These are phyloP conservation scores for Nidularia sp. DNA, from an alignment of 768 basidiomycete genomes.

Conservation along the genomic window DNA sequence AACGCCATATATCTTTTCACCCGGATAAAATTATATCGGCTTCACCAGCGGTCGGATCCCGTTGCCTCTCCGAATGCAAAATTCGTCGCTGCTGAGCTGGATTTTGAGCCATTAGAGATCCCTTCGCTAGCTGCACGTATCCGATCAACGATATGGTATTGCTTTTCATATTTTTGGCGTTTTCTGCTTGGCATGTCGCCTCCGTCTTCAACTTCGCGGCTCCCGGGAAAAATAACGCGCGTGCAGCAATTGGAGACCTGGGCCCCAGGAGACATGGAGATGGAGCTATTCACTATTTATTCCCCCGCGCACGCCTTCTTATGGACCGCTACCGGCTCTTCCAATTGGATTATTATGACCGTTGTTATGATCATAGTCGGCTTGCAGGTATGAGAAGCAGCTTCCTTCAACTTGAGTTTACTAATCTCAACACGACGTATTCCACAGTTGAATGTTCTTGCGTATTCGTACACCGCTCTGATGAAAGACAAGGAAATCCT, in stretches of 20 bases:
- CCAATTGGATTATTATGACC: constrained; percentile 75
- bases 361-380: constrained; percentile 66
- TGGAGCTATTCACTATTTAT: constrained; percentile 67
- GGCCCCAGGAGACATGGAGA: constrained; percentile 71
- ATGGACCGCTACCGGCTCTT: constrained; percentile 66
- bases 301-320: constrained; percentile 73
- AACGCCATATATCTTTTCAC: constrained; percentile 70
- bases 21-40: constrained; percentile 63
- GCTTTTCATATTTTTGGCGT: constrained; percentile 54
- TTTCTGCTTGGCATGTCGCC: constrained; percentile 64
- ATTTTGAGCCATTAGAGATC: constrained; percentile 37
- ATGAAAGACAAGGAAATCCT: constrained; percentile 75
- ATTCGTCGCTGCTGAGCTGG: constrained; percentile 55
- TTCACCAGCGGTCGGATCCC: constrained; percentile 59
- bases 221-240: constrained; percentile 37
- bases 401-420: too few relatives aligned
- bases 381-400: constrained; percentile 43
- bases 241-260: constrained; percentile 81
- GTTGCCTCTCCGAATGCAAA: constrained; percentile 68
- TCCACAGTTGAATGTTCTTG: constrained; percentile 44
- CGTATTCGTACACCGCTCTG: constrained; percentile 54
- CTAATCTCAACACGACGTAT: not conserved
- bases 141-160: constrained; percentile 40
- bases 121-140: constrained; percentile 44
- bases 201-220: constrained; percentile 28